phyloP scores from a whole-genome alignment of 2,329 filamentous ascomycete species.

The Ustilaginoidea virens region DNA sequence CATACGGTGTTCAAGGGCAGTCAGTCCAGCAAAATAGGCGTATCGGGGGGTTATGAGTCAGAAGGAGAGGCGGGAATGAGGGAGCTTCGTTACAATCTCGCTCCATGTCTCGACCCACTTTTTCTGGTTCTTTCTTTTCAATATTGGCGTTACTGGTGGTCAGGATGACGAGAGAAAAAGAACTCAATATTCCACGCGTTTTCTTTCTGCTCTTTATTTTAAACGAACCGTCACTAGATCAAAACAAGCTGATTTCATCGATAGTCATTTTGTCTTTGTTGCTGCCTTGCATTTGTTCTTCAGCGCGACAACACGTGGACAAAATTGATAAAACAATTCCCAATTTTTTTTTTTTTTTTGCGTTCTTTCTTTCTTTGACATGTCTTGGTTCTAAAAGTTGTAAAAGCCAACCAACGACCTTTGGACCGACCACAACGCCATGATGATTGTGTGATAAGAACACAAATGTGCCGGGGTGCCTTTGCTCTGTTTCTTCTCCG shows the following conservation, averaged over 20 bases:
- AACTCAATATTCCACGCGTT: not conserved
- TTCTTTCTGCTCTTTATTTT: not conserved
- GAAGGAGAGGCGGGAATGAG: not conserved
- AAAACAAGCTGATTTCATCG: slow-evolving; percentile 5
- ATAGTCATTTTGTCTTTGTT: slow-evolving; percentile 14
- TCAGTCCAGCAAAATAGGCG: slow-evolving; percentile 13
- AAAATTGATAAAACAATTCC: too few species aligned
- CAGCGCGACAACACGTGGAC: too few species aligned
- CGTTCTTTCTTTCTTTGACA: slow-evolving; percentile 9
- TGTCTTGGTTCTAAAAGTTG: slow-evolving; percentile 18
- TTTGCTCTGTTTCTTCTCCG: slow-evolving; percentile 11
- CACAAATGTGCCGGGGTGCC: too few species aligned
- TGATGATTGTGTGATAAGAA: slow-evolving; percentile 18
- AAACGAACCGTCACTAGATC: slow-evolving; percentile 3
- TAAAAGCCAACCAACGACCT: slow-evolving; percentile 13
- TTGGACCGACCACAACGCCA: slow-evolving; percentile 22
- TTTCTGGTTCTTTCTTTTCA: not conserved
- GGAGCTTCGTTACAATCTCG: not conserved
- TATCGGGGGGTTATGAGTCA: slow-evolving; percentile 17
- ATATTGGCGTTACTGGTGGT: slow-evolving; percentile 22
- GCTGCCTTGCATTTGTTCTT: too few species aligned
- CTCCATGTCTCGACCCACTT: not conserved
- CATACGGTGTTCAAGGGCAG: slow-evolving; percentile 11
- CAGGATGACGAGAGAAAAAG: slow-evolving; percentile 13
- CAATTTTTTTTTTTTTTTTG: slow-evolving; percentile 4